Conservation (phyloP, 2,329 filamentous ascomycete species). For the Calonectria pauciramosa region DNA sequence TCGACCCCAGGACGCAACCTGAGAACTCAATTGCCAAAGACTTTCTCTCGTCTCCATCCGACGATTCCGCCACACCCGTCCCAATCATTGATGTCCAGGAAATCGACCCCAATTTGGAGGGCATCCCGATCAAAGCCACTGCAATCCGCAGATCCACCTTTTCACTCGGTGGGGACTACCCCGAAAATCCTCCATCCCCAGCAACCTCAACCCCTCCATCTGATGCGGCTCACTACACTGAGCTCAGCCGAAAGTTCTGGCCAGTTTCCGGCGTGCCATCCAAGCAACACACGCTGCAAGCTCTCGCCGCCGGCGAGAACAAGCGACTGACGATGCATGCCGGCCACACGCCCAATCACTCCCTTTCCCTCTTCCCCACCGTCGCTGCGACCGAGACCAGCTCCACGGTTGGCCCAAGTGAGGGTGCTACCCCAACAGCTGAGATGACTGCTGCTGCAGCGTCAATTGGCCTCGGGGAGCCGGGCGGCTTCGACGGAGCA, state of each 20-base stretch:
- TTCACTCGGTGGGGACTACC: conserved; percentile 49
- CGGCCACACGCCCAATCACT: conserved; percentile 74
- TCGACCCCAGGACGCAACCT: conserved; percentile 62
- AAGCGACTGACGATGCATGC: conserved; percentile 72
- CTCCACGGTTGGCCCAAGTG: conserved; percentile 45
- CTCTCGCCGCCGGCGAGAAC: conserved; percentile 62
- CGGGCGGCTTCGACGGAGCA: conserved; percentile 2
- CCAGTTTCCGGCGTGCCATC: conserved; percentile 44
- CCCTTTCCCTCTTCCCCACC: conserved; percentile 65
- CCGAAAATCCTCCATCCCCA: conserved; percentile 48
- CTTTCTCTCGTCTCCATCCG: conserved; percentile 52
- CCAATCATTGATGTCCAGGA: conserved; percentile 70
- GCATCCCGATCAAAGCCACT: conserved; percentile 68
- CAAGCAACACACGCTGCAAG: conserved; percentile 60
- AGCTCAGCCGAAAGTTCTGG: conserved; percentile 27
- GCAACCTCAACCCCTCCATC: conserved; percentile 44
- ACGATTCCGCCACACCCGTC: conserved; percentile 50
- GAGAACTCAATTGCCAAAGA: conserved; percentile 52
- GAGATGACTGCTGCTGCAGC: conserved; percentile 30
- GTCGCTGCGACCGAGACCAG: conserved; percentile 55
- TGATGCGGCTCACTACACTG: conserved; percentile 28
- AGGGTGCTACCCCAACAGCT: conserved; percentile 48
- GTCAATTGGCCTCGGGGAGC: conserved; percentile 17
- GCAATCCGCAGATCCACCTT: conserved; percentile 68
- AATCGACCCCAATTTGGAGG: conserved; percentile 71